Base-by-base conservation (phyloP, 805 yeast species). In the Ogataea philodendri region DNA sequence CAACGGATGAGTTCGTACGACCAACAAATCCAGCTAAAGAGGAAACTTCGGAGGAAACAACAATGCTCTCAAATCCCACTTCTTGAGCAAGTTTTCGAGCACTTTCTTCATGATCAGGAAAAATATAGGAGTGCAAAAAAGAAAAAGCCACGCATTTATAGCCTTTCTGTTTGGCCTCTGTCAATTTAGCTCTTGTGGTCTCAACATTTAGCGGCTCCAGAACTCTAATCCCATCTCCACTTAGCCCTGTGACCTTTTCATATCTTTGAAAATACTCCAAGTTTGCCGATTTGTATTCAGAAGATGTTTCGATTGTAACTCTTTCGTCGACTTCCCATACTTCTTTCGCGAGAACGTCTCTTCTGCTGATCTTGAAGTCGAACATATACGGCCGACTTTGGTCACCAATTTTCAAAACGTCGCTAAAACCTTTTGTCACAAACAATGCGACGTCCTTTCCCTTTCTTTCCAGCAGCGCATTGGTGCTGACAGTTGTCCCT, bases 401-500 rank as follows among this genome's bases (percentile, higher is more conserved):
- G 54, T 85, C 87, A 3, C 97, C 97, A 48, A 90, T 88, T 5
- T 70, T 60, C 44, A 90, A 65, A 20, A 83, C 76, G 53, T 90
- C 97, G 46, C 74, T 76, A 60, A 87, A 89, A 0, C 97, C 97
- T 50, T 79, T 81, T 9, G 96, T 85, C 3, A 93, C 86, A 5
- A 89, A 59, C 35, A 90, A 68, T 2, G 90, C 93, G 45, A 90
- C 88, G 17, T 76, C 65, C 35, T 87, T 90, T 32, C 97, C 97
- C 54, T 87, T 87, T 42, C 97, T 71, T 54, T 90, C 97, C 41
- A 89, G 67, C 19, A 93, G 70, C 1, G 97, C 96, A 62, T 90
- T 89, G 10, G 97, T 89, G 4, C 97, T 96, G 7, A 88, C 90
- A 0, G 96, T 88, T 3, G 96, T 88, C 2, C 96, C 96, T 83